phyloP scores from a whole-genome alignment of 345 rosid genomes.

The Theobroma cacao region DNA sequence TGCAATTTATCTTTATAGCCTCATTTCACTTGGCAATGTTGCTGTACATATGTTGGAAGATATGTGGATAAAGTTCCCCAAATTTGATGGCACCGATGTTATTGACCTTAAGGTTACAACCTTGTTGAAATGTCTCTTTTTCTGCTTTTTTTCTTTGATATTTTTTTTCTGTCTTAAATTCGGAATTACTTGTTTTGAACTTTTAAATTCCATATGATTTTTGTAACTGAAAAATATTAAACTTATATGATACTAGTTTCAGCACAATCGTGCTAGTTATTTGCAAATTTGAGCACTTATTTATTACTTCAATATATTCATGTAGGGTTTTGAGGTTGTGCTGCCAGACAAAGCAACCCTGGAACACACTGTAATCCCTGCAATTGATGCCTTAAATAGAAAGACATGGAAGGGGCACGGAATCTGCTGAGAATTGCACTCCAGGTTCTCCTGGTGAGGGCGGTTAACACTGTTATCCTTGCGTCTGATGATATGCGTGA shows the following conservation, averaged over 20 bases:
- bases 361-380: slow-evolving; percentile 53
- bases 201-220: neutral
- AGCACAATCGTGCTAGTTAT: neutral
- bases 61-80: neutral
- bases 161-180: neutral
- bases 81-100: neutral
- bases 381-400: slow-evolving; percentile 42
- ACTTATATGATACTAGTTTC: neutral
- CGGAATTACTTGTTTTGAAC: neutral
- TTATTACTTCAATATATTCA: neutral
- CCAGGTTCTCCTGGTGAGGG: slow-evolving; percentile 57
- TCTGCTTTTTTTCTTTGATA: neutral
- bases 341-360: slow-evolving; percentile 58
- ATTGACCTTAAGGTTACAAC: neutral
- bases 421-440: slow-evolving; percentile 57
- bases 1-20: neutral
- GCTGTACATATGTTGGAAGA: neutral
- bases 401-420: slow-evolving; percentile 61
- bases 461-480: slow-evolving; percentile 52
- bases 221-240: neutral
- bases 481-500: slow-evolving; percentile 60
- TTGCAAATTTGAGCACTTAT: neutral
- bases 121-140: neutral
- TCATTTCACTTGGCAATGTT: neutral
- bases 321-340: slow-evolving; percentile 71